A percentile compares a stretch with the other conserved stretches of the same genome.
Conservation (phyloP, 2,329 filamentous ascomycete species). For the Colletotrichum acutatum region DNA sequence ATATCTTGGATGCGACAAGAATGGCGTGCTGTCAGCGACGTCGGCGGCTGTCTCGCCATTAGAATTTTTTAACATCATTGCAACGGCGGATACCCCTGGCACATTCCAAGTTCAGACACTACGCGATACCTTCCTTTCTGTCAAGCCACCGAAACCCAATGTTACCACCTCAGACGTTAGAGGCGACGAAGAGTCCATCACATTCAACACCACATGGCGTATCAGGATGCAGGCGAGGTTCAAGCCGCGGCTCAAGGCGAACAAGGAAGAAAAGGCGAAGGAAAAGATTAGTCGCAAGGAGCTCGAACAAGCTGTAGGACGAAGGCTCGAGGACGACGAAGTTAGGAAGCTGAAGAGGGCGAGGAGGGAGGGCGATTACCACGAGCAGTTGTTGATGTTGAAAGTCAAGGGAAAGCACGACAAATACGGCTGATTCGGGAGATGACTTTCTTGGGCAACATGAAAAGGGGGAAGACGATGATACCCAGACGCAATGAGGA, state of each 20-base stretch:
- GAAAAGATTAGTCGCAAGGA: slow-evolving; percentile 90
- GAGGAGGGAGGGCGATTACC: slow-evolving; percentile 86
- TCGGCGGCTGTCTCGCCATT: slow-evolving; percentile 85
- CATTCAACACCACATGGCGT: slow-evolving; percentile 77
- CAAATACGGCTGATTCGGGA: slow-evolving; percentile 67
- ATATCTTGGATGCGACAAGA: slow-evolving; percentile 87
- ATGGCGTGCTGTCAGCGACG: slow-evolving; percentile 80
- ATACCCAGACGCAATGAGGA: slow-evolving; percentile 24
- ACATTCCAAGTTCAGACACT: slow-evolving; percentile 81
- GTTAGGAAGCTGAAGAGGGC: slow-evolving; percentile 86
- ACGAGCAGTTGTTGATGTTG: slow-evolving; percentile 85
- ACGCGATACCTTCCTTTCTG: slow-evolving; percentile 75
- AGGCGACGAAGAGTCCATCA: slow-evolving; percentile 77
- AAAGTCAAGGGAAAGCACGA: slow-evolving; percentile 95
- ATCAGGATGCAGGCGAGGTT: slow-evolving; percentile 96
- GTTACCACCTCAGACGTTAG: slow-evolving; percentile 72
- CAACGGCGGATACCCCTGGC: slow-evolving; percentile 71
- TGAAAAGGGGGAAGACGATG: slow-evolving; percentile 9
- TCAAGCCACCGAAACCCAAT: slow-evolving; percentile 63
- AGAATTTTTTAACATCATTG: slow-evolving; percentile 81
- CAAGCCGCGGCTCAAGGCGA: slow-evolving; percentile 83
- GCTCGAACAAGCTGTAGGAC: slow-evolving; percentile 82
- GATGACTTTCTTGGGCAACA: background rate
- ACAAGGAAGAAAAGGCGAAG: slow-evolving; percentile 83
- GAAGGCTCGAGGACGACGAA: slow-evolving; percentile 84